phyloP scores from a whole-genome alignment of 345 rosid genomes.

The Rubroshorea leprosula region DNA sequence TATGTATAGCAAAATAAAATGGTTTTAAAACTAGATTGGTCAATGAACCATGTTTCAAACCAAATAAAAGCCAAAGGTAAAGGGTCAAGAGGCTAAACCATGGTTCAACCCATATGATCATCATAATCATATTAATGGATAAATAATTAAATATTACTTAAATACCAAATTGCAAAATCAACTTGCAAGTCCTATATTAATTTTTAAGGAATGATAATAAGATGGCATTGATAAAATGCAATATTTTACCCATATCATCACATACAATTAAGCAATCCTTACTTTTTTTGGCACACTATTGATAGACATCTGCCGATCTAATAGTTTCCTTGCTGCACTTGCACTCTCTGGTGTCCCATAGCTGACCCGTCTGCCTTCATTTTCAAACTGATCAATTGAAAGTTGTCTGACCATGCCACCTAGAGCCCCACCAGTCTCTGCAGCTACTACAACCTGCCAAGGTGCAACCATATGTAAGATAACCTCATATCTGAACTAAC shows the following conservation, averaged over 20 bases:
- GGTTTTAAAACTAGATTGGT: background rate
- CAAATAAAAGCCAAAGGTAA: too few relatives aligned
- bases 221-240: background rate
- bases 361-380: conserved; percentile 94
- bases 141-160: too few relatives aligned
- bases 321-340: conserved; percentile 88
- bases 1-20: background rate
- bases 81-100: background rate
- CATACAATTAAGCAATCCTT: conserved; percentile 5
- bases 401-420: conserved; percentile 98
- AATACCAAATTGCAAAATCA: background rate
- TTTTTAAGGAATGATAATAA: background rate
- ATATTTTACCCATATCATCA: background rate
- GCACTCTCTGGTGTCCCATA: conserved; percentile 95
- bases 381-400: conserved; percentile 95
- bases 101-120: background rate
- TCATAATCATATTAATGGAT: background rate
- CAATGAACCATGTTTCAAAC: background rate
- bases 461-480: conserved; percentile 3
- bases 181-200: background rate
- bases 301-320: conserved; percentile 95
- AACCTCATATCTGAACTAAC: background rate
- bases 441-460: conserved; percentile 88
- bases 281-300: conserved; percentile 96
- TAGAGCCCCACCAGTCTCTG: conserved; percentile 95